Conservation (phyloP, 768 basidiomycete genomes). For the Mycena epipterygia region DNA sequence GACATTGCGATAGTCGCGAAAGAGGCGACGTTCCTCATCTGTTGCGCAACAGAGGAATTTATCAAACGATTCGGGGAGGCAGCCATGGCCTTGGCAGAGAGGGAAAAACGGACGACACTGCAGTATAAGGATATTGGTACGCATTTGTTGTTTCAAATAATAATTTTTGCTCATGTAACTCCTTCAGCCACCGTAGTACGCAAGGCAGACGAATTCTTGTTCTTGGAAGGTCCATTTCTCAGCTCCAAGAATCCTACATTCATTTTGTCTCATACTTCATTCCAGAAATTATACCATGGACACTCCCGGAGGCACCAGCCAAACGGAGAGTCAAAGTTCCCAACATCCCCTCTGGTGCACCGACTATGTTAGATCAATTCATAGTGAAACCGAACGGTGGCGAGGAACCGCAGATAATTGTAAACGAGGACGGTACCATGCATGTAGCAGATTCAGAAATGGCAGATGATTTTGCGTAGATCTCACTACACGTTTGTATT, state of each 20-base stretch:
- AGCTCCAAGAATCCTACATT: background rate
- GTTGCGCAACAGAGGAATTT: slow-evolving; percentile 91
- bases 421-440: slow-evolving; percentile 77
- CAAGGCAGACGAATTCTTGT: slow-evolving; percentile 81
- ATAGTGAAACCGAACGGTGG: slow-evolving; percentile 45
- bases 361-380: slow-evolving; percentile 67
- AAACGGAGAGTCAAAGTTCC: slow-evolving; percentile 59
- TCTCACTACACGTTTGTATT: background rate
- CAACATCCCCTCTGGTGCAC: slow-evolving; percentile 39
- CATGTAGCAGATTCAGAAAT: slow-evolving; percentile 49
- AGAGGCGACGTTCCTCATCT: slow-evolving; percentile 85
- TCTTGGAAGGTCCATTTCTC: slow-evolving; percentile 75
- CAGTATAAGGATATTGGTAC: slow-evolving; percentile 86
- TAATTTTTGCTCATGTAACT: slow-evolving; percentile 5
- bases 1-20: slow-evolving; percentile 82
- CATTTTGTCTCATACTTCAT: background rate
- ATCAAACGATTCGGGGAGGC: slow-evolving; percentile 82
- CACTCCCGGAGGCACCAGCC: slow-evolving; percentile 55
- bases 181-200: slow-evolving; percentile 71
- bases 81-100: slow-evolving; percentile 75
- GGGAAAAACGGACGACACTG: slow-evolving; percentile 81
- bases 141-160: slow-evolving; percentile 30
- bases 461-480: slow-evolving; percentile 39
- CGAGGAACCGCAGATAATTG: slow-evolving; percentile 52
- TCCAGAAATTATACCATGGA: slow-evolving; percentile 72